phyloP scores from a whole-genome alignment of 768 basidiomycete genomes.

The Naganishia randhawae region DNA sequence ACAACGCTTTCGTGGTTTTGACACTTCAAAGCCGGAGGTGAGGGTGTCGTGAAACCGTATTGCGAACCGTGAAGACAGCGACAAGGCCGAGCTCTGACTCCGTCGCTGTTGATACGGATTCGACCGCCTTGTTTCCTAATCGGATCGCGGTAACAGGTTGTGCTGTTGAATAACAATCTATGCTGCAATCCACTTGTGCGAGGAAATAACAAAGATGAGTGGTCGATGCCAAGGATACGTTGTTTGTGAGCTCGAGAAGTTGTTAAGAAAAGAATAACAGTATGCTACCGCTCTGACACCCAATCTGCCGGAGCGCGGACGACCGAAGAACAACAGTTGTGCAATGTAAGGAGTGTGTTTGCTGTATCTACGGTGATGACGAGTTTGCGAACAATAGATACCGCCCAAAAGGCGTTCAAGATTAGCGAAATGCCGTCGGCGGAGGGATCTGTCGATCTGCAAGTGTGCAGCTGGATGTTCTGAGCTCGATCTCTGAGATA shows the following conservation, averaged over 20 bases:
- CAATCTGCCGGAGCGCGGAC: background rate
- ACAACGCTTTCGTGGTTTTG: background rate
- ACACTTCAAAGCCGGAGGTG: background rate
- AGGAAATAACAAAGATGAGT: background rate
- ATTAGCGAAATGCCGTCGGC: background rate
- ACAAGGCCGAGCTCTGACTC: background rate
- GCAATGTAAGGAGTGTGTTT: background rate
- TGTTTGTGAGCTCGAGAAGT: no score
- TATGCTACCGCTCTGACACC: background rate
- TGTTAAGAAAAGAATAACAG: background rate
- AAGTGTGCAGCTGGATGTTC: background rate
- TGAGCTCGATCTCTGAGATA: background rate
- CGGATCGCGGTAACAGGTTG: background rate
- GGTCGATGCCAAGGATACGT: background rate
- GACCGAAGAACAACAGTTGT: background rate
- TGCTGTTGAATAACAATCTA: background rate
- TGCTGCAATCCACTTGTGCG: background rate
- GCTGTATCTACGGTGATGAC: slow-evolving; percentile 4
- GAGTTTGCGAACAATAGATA: background rate
- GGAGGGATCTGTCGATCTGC: slow-evolving; percentile 2
- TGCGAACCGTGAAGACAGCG: no score
- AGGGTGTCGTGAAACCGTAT: background rate
- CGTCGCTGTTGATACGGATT: background rate
- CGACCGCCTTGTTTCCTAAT: background rate
- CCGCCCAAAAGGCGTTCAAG: background rate